Evolutionary conservation across 2,329 filamentous ascomycete genomes (phyloP).

Genomic region (Ophiostoma ulmi): DNA sequence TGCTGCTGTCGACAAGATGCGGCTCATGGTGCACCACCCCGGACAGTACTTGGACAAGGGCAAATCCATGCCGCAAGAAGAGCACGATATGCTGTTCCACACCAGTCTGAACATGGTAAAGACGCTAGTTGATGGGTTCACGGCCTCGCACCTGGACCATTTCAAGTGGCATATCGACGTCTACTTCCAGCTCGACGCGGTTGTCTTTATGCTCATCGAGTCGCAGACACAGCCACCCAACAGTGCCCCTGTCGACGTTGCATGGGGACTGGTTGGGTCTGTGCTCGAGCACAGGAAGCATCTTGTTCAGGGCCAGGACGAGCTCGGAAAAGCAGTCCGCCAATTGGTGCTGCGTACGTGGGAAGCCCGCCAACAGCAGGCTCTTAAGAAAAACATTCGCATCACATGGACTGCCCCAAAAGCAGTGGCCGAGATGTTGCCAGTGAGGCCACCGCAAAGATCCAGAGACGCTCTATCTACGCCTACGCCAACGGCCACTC

Average conservation of each 20-base stretch:
- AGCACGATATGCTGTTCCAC: constrained; percentile 4
- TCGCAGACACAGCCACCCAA: not conserved
- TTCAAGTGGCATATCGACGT: not conserved
- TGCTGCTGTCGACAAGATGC: constrained; percentile 29
- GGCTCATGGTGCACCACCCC: constrained; percentile 30
- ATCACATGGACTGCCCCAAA: not conserved
- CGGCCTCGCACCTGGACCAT: not conserved
- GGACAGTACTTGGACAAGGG: constrained; percentile 26
- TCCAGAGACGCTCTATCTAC: not conserved
- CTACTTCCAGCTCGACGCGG: not conserved
- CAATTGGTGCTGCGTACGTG: not conserved
- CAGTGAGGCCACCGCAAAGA: not conserved
- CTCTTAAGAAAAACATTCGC: not conserved
- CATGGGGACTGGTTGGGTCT: not conserved
- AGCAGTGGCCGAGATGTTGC: not conserved
- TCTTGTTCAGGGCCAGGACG: not conserved
- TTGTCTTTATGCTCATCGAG: not conserved
- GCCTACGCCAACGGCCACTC: not conserved
- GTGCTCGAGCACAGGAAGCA: not conserved
- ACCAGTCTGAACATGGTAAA: not conserved
- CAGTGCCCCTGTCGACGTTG: not conserved
- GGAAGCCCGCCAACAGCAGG: not conserved
- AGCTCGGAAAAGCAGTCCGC: not conserved
- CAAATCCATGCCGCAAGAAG: not conserved
- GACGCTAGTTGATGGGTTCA: not conserved